Percentiles rank a stretch among this genome's conserved stretches.
Evolutionary conservation across 139 green algal genomes (phyloP).

Genomic region (Coelastrella sp.): DNA sequence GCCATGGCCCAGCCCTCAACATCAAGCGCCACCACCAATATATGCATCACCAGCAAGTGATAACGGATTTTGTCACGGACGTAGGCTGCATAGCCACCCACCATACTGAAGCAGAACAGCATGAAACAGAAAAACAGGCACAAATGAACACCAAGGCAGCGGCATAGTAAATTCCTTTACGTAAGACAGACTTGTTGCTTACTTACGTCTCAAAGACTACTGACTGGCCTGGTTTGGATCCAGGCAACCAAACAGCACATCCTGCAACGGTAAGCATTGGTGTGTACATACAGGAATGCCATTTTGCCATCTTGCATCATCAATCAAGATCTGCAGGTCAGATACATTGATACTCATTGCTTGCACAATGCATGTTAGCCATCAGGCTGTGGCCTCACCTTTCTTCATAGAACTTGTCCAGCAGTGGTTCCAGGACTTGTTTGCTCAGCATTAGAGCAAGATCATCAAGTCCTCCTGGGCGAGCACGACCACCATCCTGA

Average conservation of each 20-base stretch:
- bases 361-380: too few species aligned
- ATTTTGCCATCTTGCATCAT: too few species aligned
- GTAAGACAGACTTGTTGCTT: too few species aligned
- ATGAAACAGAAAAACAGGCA: not conserved
- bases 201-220: too few species aligned
- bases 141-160: not conserved
- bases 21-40: constrained; percentile 51
- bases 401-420: constrained; percentile 50
- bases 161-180: not conserved
- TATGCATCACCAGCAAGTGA: constrained; percentile 46
- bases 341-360: too few species aligned
- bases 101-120: not conserved
- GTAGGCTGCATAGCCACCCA: constrained; percentile 33
- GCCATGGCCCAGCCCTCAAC: constrained; percentile 50
- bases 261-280: too few species aligned
- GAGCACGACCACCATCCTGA: not conserved
- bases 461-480: constrained; percentile 20
- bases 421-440: constrained; percentile 44
- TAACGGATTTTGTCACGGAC: constrained; percentile 24
- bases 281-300: too few species aligned
- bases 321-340: too few species aligned
- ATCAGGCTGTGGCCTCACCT: not conserved
- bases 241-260: too few species aligned
- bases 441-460: not conserved
- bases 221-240: too few species aligned